Evolutionary conservation across 2,329 filamentous ascomycete genomes (phyloP).

Genomic region (Colletotrichum musae): DNA sequence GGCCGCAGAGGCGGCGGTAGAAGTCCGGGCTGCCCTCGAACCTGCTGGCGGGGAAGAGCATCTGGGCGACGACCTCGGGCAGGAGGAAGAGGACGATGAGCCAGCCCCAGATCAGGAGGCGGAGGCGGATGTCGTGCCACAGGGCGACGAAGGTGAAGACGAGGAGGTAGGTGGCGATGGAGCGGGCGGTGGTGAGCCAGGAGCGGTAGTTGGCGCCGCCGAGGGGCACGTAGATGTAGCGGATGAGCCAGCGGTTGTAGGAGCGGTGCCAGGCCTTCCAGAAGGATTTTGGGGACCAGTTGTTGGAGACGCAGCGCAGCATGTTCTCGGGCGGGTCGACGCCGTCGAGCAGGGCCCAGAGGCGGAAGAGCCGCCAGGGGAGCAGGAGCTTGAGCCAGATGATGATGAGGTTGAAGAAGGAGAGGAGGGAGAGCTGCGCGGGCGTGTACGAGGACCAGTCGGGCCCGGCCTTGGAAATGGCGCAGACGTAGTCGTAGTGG

Average conservation of each 20-base stretch:
- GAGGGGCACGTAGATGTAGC: constrained; percentile 94
- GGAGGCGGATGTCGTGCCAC: constrained; percentile 97
- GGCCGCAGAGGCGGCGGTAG: constrained; percentile 85
- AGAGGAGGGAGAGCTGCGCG: constrained; percentile 89
- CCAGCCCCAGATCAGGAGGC: constrained; percentile 96
- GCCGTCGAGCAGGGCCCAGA: constrained; percentile 93
- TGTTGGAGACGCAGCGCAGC: constrained; percentile 95
- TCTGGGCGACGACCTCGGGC: constrained; percentile 82
- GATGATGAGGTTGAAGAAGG: constrained; percentile 95
- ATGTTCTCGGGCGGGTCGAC: constrained; percentile 98
- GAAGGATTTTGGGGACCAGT: constrained; percentile 91
- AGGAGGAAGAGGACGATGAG: constrained; percentile 94
- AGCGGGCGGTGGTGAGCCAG: constrained; percentile 65
- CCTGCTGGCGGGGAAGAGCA: constrained; percentile 79
- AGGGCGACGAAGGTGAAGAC: constrained; percentile 98
- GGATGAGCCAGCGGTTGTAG: constrained; percentile 94
- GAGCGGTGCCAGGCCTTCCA: constrained; percentile 97
- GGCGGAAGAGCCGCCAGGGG: constrained; percentile 97
- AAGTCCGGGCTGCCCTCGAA: constrained; percentile 79
- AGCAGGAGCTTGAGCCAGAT: constrained; percentile 98
- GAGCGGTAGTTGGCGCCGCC: constrained; percentile 75
- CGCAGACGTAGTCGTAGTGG: constrained; percentile 94
- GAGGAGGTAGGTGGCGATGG: constrained; percentile 81
- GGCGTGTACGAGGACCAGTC: constrained; percentile 88
- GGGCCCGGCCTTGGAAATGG: constrained; percentile 86